Evolutionary conservation across 1,284 basidiomycete species (phyloP), one percentile per base, ranked within the genome.

Genomic region (Phlebopus sp.): DNA sequence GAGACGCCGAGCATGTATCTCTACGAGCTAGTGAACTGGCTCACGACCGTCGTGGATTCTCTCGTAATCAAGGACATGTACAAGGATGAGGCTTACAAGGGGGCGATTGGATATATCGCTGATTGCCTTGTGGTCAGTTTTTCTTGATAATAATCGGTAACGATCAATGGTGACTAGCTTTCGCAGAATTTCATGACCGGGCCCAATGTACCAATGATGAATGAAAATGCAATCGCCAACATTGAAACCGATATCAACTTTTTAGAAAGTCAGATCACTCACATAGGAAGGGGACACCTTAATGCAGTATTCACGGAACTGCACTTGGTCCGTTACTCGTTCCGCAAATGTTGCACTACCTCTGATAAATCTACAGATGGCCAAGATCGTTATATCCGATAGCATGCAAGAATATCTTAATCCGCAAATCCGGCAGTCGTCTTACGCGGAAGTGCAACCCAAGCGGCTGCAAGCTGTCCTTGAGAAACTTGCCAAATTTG

Each of bases 41-140:
- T 99, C 37, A 92, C 89, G 34, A 97, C 95, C 1, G 92, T 97
- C 55, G 93, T 99, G 55, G 96, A 98, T 66, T 90, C 90, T 25
- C 85, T 98, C 15, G 77, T 90, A 42, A 86, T 97, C 61, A 84
- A 91, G 52, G 85, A 92, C 49, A 70, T 73, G 5, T 88, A 93
- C 68, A 96, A 96, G 69, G 86, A 90, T 41, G 84, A 89, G 52
- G 90, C 92, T 11, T 99, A 97, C 67, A 79, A 80, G 55, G 87
- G 84, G 32, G 94, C 96, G 11, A 77, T 96, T 34, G 73, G 77
- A 29, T 91, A 96, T 62, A 91, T 98, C 47, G 87, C 92, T 0
- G 81, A 86, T 46, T 89, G 86, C 55, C 73, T 99, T 30, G 88
- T 95, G 82, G 95, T 92, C 50, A 43, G 34, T 27, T 3, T 10